These are phyloP conservation scores for Talaromyces sp. DNA, from an alignment of 2,329 filamentous ascomycete genomes.

Conservation along the genomic window DNA sequence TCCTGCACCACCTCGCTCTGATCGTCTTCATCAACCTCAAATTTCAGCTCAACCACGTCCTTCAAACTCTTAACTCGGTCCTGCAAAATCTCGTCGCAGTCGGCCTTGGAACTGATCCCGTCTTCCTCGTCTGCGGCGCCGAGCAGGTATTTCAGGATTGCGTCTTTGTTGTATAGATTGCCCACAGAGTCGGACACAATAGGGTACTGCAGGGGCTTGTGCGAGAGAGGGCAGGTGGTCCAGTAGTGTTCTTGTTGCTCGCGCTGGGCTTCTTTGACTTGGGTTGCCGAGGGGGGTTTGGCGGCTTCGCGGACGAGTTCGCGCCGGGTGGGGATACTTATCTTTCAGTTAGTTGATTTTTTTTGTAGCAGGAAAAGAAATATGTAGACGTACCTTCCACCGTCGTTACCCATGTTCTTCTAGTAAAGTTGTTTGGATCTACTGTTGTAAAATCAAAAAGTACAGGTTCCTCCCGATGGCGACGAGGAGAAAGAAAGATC, in stretches of 20 bases:
- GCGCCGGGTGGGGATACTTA: conserved; percentile 84
- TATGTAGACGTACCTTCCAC: conserved; percentile 56
- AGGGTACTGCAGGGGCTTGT: conserved; percentile 64
- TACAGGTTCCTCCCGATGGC: no score
- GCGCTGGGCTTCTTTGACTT: conserved; percentile 81
- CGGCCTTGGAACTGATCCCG: conserved; percentile 44
- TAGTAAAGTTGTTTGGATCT: background rate
- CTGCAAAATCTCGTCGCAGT: conserved; percentile 58
- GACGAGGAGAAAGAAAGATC: background rate
- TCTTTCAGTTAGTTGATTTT: conserved; percentile 4
- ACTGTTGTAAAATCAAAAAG: no score
- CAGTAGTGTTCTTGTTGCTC: conserved; percentile 84
- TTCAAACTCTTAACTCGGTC: conserved; percentile 70
- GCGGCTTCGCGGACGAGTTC: conserved; percentile 95
- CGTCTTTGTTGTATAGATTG: conserved; percentile 90
- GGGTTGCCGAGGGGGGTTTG: conserved; percentile 70
- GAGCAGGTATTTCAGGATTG: conserved; percentile 66
- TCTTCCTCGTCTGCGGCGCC: conserved; percentile 48
- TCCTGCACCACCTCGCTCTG: background rate
- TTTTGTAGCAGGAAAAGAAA: background rate
- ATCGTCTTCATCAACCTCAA: conserved; percentile 47
- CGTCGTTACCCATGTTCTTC: conserved; percentile 86
- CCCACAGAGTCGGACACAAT: conserved; percentile 82
- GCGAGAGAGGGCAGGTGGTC: conserved; percentile 82
- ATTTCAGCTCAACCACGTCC: conserved; percentile 82